Conservation (phyloP, 805 yeast genomes). For the Ogataea nonfermentans region DNA sequence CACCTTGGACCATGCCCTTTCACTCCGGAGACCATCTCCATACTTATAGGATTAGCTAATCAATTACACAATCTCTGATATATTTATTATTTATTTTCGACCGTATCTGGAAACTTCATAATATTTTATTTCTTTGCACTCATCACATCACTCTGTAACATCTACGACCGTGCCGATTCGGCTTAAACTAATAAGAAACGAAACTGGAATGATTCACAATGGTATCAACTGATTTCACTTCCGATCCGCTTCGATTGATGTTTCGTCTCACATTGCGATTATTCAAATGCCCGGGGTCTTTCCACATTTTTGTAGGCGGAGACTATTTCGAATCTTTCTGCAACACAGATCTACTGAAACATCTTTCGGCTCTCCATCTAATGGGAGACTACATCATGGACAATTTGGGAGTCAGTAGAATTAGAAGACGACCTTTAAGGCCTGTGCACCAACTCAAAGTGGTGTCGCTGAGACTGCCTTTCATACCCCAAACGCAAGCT, state of each 20-base stretch:
- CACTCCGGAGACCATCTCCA: too few relatives aligned
- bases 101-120: constrained; percentile 8
- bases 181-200: constrained; percentile 1
- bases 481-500: background rate
- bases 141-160: constrained; percentile 1
- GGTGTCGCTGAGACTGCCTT: constrained; percentile 6
- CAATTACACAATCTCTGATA: too few relatives aligned
- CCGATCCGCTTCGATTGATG: constrained; percentile 19
- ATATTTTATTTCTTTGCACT: constrained; percentile 2
- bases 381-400: constrained; percentile 29
- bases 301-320: constrained; percentile 9
- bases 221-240: constrained; percentile 20
- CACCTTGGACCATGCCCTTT: too few relatives aligned
- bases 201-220: constrained; percentile 6
- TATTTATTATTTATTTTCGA: background rate
- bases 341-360: constrained; percentile 12
- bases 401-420: constrained; percentile 20
- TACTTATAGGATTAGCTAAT: too few relatives aligned
- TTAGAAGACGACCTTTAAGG: constrained; percentile 14
- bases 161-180: too few relatives aligned
- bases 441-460: constrained; percentile 1
- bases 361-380: constrained; percentile 18
- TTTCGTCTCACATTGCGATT: constrained; percentile 13
- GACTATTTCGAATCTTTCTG: constrained; percentile 6
- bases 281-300: constrained; percentile 19